Conservation (phyloP, 345 rosid species). For the Rhodamnia rubescens region DNA sequence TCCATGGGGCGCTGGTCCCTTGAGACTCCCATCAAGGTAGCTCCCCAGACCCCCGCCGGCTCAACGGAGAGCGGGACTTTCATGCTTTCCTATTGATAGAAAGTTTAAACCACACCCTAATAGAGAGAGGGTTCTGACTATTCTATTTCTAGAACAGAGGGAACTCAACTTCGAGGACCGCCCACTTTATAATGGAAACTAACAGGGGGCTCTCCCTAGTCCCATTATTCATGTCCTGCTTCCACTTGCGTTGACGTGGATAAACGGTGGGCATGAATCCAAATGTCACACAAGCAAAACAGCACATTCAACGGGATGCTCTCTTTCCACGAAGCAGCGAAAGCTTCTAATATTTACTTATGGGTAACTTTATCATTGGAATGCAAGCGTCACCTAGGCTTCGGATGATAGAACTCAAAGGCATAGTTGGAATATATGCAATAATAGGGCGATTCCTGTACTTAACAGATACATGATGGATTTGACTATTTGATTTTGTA, state of each 20-base stretch:
- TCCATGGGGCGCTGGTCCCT: too few species aligned
- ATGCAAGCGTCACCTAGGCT: not conserved
- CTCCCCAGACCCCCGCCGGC: too few species aligned
- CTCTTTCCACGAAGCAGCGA: not conserved
- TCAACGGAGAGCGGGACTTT: too few species aligned
- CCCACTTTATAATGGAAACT: too few species aligned
- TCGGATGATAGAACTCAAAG: not conserved
- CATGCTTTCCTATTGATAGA: too few species aligned
- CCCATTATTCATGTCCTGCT: not conserved
- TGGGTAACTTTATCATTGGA: not conserved
- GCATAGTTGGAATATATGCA: not conserved
- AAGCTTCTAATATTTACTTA: not conserved
- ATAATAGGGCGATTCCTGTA: not conserved
- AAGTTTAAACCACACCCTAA: too few species aligned
- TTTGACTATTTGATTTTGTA: not conserved
- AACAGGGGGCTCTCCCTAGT: too few species aligned
- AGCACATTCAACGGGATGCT: not conserved
- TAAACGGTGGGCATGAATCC: not conserved
- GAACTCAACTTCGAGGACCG: too few species aligned
- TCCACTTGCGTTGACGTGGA: not conserved
- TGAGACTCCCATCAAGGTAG: too few species aligned
- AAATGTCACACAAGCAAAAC: not conserved
- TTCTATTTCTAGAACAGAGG: too few species aligned
- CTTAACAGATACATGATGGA: not conserved
- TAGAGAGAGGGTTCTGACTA: too few species aligned